Evolutionary conservation across 768 basidiomycete species (phyloP).

Genomic region (Daedalea quercina): DNA sequence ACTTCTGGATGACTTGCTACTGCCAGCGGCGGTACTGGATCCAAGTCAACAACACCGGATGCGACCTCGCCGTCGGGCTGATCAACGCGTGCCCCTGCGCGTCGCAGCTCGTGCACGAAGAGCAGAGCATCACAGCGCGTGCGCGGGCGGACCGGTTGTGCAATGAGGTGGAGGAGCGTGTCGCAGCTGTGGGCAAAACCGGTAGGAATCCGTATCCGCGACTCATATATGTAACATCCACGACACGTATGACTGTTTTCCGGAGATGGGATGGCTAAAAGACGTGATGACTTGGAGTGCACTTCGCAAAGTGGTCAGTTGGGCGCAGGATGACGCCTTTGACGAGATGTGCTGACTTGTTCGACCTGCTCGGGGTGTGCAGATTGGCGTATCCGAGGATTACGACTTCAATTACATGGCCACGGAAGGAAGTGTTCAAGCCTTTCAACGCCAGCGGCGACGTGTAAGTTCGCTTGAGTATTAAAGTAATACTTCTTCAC

Average conservation of each 20-base stretch:
- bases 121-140: not conserved
- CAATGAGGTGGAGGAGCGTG: not conserved
- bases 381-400: not conserved
- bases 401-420: not conserved
- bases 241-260: not conserved
- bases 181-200: not conserved
- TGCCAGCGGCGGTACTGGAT: not conserved
- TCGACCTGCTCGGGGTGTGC: not conserved
- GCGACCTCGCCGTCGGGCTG: not conserved
- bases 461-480: not conserved
- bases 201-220: not conserved
- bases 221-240: not conserved
- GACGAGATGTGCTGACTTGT: not conserved
- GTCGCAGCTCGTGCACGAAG: not conserved
- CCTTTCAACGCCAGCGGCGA: not conserved
- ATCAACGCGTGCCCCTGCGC: not conserved
- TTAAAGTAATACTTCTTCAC: not conserved
- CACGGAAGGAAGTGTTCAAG: not conserved
- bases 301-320: not conserved
- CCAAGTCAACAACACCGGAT: not conserved
- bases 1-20: conserved; percentile 1
- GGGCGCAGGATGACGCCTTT: not conserved
- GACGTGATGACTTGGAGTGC: not conserved
- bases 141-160: not conserved
- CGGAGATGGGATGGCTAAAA: not conserved